phyloP scores from a whole-genome alignment of 2,329 filamentous ascomycete genomes.

The Stachybotrys chartarum region DNA sequence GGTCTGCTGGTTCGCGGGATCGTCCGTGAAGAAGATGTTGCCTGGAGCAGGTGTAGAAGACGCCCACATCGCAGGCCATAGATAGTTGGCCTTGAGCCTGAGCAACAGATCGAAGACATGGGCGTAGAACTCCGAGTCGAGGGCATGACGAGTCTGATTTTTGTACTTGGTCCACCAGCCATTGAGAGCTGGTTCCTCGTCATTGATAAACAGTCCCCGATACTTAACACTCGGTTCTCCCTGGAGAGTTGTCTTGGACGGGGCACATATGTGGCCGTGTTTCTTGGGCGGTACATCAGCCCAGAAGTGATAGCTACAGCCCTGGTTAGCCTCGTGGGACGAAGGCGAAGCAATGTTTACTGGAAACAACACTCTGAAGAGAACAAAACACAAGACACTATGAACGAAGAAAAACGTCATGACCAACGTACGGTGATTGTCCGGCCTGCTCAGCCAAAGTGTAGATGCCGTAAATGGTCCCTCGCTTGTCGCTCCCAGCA shows the following conservation, averaged over 20 bases:
- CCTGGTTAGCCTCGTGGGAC: no score
- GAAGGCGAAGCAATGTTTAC: no score
- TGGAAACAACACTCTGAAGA: no score
- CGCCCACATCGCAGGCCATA: not conserved
- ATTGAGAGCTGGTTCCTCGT: not conserved
- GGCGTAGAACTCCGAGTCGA: not conserved
- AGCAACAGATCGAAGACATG: not conserved
- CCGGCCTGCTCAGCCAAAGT: not conserved
- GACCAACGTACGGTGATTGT: not conserved
- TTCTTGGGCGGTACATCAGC: not conserved
- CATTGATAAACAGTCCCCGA: not conserved
- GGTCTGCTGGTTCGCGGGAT: not conserved
- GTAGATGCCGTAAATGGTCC: not conserved
- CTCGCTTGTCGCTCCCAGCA: not conserved
- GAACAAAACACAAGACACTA: no score
- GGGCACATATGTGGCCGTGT: not conserved
- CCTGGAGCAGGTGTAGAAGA: not conserved
- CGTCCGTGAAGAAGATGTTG: not conserved
- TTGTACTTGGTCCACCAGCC: not conserved
- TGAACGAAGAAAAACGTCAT: no score
- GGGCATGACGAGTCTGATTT: not conserved
- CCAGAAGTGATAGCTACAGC: not conserved
- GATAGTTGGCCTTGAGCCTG: not conserved
- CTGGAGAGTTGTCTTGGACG: not conserved
- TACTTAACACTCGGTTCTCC: not conserved